Evolutionary conservation across 495 filamentous ascomycete species (phyloP), one percentile per base, ranked within the genome.

Genomic region (Trichoderma gamsii): DNA sequence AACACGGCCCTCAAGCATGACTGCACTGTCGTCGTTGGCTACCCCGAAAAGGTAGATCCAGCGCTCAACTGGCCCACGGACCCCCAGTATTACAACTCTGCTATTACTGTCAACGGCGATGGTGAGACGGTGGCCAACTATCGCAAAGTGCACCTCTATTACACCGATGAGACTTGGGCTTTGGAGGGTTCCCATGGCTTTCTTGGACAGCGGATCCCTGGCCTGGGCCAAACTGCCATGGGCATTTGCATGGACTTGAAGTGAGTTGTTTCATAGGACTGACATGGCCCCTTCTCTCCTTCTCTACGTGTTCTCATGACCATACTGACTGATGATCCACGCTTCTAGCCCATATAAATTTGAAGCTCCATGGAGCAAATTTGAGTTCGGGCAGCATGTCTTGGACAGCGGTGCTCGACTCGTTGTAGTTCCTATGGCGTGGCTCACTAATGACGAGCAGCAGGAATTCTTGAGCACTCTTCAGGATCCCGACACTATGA

Each of bases 91-190:
- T 97, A 96, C 79, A 99, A 97, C 79, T 90, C 92, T 11, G 86
- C 89, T 23, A 84, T 97, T 52, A 83, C 92, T 12, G 88, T 97
- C 25, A 86, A 88, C 69, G 81, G 86, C 15, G 75, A 81, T 0
- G 94, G 95, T 15, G 80, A 89, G 63, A 85, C 89, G 0, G 73
- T 96, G 43, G 84, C 83, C 59, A 90, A 97, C 79, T 97, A 97
- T 76, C 89, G 95, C 72, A 99, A 99, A 75, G 82, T 81, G 23
- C 93, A 93, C 71, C 84, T 99, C 67, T 98, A 94, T 76, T 91
- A 91, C 79, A 94, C 92, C 0, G 94, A 98, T 73, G 92, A 92
- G 73, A 91, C 88, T 0, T 99, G 95, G 95, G 92, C 93, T 0
- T 75, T 83, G 2, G 93, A 97, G 78, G 92, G 92, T 13, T 74